phyloP scores from a whole-genome alignment of 352 stramenopile genomes.

The Elongisporangium senticosum region DNA sequence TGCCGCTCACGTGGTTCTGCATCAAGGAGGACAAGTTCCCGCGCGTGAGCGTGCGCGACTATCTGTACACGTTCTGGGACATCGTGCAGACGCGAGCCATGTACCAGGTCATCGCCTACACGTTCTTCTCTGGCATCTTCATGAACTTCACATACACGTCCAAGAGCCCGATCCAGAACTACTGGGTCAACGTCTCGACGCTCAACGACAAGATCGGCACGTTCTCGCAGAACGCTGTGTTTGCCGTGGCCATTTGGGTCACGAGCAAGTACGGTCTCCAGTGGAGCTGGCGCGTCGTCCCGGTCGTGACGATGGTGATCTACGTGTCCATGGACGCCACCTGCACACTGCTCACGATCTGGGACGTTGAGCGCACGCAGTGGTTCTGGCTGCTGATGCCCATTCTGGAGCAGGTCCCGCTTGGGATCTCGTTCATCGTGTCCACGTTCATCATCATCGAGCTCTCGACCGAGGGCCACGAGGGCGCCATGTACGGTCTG shows the following conservation, averaged over 20 bases:
- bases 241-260: slow-evolving; percentile 33
- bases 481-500: slow-evolving; percentile 59
- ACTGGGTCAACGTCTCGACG: slow-evolving; percentile 39
- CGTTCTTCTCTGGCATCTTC: slow-evolving; percentile 37
- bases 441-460: slow-evolving; percentile 55
- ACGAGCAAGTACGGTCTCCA: slow-evolving; percentile 48
- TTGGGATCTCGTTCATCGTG: slow-evolving; percentile 51
- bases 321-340: slow-evolving; percentile 33
- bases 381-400: slow-evolving; percentile 52
- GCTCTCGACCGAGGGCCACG: slow-evolving; percentile 44
- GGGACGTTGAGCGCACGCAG: slow-evolving; percentile 35
- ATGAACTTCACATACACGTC: slow-evolving; percentile 29
- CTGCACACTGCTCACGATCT: slow-evolving; percentile 39
- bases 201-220: slow-evolving; percentile 31
- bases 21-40: slow-evolving; percentile 44
- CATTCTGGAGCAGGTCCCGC: slow-evolving; percentile 38
- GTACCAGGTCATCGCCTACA: slow-evolving; percentile 45
- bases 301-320: slow-evolving; percentile 20
- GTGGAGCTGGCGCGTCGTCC: slow-evolving; percentile 47
- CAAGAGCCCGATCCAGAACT: slow-evolving; percentile 28
- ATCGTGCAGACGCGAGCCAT: slow-evolving; percentile 40
- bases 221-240: slow-evolving; percentile 25
- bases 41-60: slow-evolving; percentile 25
- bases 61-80: slow-evolving; percentile 43
- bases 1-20: slow-evolving; percentile 37